These are phyloP conservation scores for Neurospora sp. DNA, from an alignment of 495 filamentous ascomycete species.

Conservation along the genomic window DNA sequence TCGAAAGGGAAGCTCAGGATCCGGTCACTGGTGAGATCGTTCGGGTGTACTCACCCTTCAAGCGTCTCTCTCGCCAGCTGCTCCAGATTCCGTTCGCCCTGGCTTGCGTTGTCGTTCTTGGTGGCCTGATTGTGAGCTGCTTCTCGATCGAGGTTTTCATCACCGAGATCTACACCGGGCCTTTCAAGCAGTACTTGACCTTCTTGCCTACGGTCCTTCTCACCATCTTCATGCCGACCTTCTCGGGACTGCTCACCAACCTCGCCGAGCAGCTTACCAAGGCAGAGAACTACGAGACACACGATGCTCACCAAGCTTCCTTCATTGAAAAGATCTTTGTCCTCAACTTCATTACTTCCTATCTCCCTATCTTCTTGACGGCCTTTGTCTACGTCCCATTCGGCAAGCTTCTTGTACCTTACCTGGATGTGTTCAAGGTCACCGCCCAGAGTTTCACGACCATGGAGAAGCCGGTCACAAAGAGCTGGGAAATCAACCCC, in stretches of 20 bases:
- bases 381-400: slow-evolving; percentile 97
- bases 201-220: slow-evolving; percentile 84
- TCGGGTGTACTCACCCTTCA: slow-evolving; percentile 66
- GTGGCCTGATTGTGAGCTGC: slow-evolving; percentile 72
- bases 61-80: slow-evolving; percentile 67
- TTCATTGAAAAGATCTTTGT: slow-evolving; percentile 88
- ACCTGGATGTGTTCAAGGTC: slow-evolving; percentile 76
- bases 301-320: slow-evolving; percentile 62
- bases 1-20: slow-evolving; percentile 66
- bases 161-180: slow-evolving; percentile 85
- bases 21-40: slow-evolving; percentile 76
- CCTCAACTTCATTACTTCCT: slow-evolving; percentile 95
- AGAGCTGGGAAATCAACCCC: slow-evolving; percentile 75
- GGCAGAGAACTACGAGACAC: slow-evolving; percentile 86
- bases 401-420: slow-evolving; percentile 74
- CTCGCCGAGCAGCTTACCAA: slow-evolving; percentile 75
- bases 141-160: slow-evolving; percentile 97
- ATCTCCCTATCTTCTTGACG: slow-evolving; percentile 83
- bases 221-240: slow-evolving; percentile 67
- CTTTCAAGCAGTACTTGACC: slow-evolving; percentile 71
- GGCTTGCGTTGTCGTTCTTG: slow-evolving; percentile 56
- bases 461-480: slow-evolving; percentile 58
- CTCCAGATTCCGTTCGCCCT: slow-evolving; percentile 86
- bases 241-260: slow-evolving; percentile 63
- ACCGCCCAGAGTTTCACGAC: slow-evolving; percentile 67